Percentiles rank a stretch among this genome's conserved stretches.
Conservation (phyloP, 495 filamentous ascomycete species). For the Margaritispora aquatica region DNA sequence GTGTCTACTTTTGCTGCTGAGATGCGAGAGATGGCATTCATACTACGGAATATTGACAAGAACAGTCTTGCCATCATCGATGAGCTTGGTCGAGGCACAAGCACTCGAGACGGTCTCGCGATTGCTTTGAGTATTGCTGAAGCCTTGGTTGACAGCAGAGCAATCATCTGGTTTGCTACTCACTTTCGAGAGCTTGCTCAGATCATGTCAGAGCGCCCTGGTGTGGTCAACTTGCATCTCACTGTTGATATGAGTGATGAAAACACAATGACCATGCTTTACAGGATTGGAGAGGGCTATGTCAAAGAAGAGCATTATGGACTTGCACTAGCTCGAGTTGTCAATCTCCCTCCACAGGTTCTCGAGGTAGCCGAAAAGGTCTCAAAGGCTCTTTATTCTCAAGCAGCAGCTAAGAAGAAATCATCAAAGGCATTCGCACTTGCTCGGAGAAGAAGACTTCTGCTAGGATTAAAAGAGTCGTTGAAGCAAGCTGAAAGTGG, state of each 20-base stretch:
- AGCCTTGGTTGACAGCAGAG: slow-evolving; percentile 68
- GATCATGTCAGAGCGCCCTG: slow-evolving; percentile 64
- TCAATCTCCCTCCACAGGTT: slow-evolving; percentile 63
- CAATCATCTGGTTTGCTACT: slow-evolving; percentile 86
- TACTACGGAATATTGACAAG: slow-evolving; percentile 69
- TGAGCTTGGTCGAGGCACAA: slow-evolving; percentile 89
- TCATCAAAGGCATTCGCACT: slow-evolving; percentile 48
- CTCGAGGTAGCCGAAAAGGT: slow-evolving; percentile 62
- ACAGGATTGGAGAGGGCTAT: slow-evolving; percentile 66
- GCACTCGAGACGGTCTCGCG: slow-evolving; percentile 78
- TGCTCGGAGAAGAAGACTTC: slow-evolving; percentile 59
- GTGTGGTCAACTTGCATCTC: slow-evolving; percentile 78
- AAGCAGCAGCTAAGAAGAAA: slow-evolving; percentile 46
- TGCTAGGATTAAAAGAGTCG: slow-evolving; percentile 68
- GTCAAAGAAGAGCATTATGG: slow-evolving; percentile 73
- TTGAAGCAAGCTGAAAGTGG: slow-evolving; percentile 65
- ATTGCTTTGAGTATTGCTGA: slow-evolving; percentile 89
- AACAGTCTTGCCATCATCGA: slow-evolving; percentile 82
- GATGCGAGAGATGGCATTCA: slow-evolving; percentile 94
- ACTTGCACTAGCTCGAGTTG: slow-evolving; percentile 66
- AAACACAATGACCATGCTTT: slow-evolving; percentile 71
- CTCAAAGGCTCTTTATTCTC: slow-evolving; percentile 49
- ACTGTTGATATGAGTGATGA: slow-evolving; percentile 57
- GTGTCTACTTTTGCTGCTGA: slow-evolving; percentile 90
- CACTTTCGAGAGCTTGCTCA: slow-evolving; percentile 79